phyloP scores from a whole-genome alignment of 306 rosid species.

The Psophocarpus tetragonolobus region DNA sequence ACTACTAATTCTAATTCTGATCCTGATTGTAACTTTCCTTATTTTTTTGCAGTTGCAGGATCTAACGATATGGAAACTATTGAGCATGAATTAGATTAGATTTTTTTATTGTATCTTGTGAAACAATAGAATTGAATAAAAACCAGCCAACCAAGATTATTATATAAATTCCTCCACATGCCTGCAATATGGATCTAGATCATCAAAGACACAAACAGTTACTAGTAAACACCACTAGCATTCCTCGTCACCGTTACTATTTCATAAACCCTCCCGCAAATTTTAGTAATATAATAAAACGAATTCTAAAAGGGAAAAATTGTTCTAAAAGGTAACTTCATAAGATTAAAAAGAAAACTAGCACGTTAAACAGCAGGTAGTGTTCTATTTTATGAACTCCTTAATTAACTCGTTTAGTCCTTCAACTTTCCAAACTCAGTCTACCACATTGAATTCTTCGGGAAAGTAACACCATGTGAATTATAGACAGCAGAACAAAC shows the following conservation, averaged over 20 bases:
- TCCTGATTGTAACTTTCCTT: background rate
- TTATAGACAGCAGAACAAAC: background rate
- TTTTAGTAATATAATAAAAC: background rate
- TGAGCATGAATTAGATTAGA: background rate
- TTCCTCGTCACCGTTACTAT: conserved; percentile 12
- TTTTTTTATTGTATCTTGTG: background rate
- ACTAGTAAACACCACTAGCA: background rate
- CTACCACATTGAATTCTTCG: background rate
- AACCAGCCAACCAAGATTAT: conserved; percentile 3
- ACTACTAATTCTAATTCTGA: background rate
- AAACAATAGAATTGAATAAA: background rate
- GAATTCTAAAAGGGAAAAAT: background rate
- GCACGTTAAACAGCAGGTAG: background rate
- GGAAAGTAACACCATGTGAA: conserved; percentile 10
- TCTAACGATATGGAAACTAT: conserved; percentile 27
- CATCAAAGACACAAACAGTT: background rate
- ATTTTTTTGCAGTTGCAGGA: background rate
- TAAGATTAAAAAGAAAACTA: background rate
- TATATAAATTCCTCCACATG: background rate
- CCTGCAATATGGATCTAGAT: background rate
- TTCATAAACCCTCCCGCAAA: conserved; percentile 5
- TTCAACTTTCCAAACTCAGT: background rate
- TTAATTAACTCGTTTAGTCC: background rate
- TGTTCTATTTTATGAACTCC: conserved; percentile 19
- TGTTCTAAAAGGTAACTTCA: background rate